phyloP scores from a whole-genome alignment of 208 protist species.

The Crithidia expoeki region DNA sequence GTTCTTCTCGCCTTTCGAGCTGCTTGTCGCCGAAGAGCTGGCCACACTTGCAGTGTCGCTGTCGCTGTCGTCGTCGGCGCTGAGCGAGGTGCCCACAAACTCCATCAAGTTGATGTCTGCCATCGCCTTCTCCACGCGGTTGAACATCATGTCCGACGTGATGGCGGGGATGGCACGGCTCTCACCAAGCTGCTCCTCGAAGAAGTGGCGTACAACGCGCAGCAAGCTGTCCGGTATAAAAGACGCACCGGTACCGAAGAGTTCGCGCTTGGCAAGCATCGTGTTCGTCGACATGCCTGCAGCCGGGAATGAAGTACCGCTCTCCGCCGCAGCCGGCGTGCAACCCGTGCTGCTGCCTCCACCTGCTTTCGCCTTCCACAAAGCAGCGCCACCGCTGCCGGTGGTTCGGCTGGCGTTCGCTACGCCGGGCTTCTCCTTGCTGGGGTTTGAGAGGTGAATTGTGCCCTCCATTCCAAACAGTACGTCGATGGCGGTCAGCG shows the following conservation, averaged over 20 bases:
- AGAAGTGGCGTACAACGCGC: constrained; percentile 53
- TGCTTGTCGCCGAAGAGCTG: background rate
- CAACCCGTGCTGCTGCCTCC: constrained; percentile 1
- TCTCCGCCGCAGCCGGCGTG: constrained; percentile 9
- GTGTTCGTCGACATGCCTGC: constrained; percentile 17
- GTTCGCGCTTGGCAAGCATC: constrained; percentile 25
- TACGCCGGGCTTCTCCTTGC: constrained; percentile 8
- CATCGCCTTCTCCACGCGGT: constrained; percentile 72
- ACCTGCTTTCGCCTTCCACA: constrained; percentile 24
- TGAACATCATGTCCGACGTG: constrained; percentile 62
- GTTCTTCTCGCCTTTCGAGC: background rate
- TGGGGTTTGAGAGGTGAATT: constrained; percentile 17
- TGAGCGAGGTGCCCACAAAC: constrained; percentile 49
- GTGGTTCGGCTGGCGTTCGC: background rate
- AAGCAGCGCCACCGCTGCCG: constrained; percentile 14
- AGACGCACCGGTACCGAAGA: constrained; percentile 21
- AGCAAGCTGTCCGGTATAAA: constrained; percentile 56
- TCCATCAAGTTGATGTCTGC: constrained; percentile 54
- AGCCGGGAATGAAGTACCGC: constrained; percentile 5
- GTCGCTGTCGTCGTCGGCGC: constrained; percentile 39
- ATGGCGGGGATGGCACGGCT: constrained; percentile 58
- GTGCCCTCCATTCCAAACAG: constrained; percentile 28
- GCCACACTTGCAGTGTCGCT: constrained; percentile 34
- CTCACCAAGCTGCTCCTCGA: constrained; percentile 64
- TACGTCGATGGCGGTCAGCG: constrained; percentile 36